Base-by-base conservation (phyloP, 106 monocot species). In the Cymbidium sinense region DNA sequence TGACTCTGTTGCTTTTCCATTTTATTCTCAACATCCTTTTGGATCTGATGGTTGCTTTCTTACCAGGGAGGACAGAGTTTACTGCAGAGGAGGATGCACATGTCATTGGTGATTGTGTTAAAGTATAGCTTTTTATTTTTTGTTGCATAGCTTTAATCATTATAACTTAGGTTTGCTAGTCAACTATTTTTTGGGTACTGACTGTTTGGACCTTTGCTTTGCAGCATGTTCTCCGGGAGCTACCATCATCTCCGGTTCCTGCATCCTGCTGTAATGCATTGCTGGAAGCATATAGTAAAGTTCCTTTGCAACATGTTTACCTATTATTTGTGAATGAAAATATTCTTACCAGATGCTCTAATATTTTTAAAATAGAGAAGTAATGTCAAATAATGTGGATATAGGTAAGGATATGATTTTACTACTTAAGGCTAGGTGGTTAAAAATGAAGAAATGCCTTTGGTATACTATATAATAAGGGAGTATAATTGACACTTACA, bases 201-300 rank as follows among this genome's bases (percentile, higher is more conserved):
- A 82, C 34, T 28, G 8, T 67, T 34, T 67, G 51, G 19, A 64
- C 64, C 29, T 43, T 75, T 13, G 78, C 27, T 79, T 27, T 82
- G 50, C 84, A 98, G 96, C 93, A 98, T 91, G 90, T 98, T 84
- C 89, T 98, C 11, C 84, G 96, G 62, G 94, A 98, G 88, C 85
- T 98, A 44, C 96, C 96, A 77, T 98, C 96, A 69, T 98, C 96
- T 78, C 96, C 96, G 2, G 96, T 98, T 84, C 96, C 96, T 76
- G 96, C 94, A 83, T 92, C 96, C 39, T 98, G 96, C 76, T 98
- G 96, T 83, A 94, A 94, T 80, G 96, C 96, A 43, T 85, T 98
- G 71, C 78, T 98, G 69, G 96, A 98, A 82, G 89, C 96, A 77
- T 90, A 87, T 79, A 91, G 96, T 98, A 90, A 75, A 74, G 44